Percentiles rank a stretch among this genome's conserved stretches.
Conservation (phyloP, 108 stramenopile genomes). For the Halocafeteria seosinensis region DNA sequence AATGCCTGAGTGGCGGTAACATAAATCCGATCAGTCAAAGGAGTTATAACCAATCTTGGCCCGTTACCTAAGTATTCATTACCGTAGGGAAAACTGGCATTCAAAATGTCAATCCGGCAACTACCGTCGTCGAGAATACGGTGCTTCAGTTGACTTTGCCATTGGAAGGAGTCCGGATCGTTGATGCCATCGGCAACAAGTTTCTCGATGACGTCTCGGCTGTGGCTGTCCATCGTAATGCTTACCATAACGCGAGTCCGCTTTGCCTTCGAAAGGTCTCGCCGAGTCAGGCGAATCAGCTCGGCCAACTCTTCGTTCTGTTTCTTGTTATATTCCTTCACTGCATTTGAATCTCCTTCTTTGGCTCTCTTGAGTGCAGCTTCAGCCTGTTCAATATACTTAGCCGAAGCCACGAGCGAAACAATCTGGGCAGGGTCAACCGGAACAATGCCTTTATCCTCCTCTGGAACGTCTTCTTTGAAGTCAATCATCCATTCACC, state of each 20-base stretch:
- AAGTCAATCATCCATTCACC: conserved; percentile 52
- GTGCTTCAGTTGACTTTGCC: conserved; percentile 66
- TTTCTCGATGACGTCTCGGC: conserved; percentile 51
- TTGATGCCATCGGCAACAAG: conserved; percentile 42
- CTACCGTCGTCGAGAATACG: background rate
- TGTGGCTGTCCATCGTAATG: conserved; percentile 63
- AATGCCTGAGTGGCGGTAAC: conserved; percentile 27
- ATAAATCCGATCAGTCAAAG: conserved; percentile 30
- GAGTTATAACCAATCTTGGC: conserved; percentile 25
- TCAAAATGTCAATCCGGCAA: conserved; percentile 26
- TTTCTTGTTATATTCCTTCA: conserved; percentile 36
- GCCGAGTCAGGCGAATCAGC: conserved; percentile 48
- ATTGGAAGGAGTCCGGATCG: conserved; percentile 40
- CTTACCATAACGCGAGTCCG: conserved; percentile 55
- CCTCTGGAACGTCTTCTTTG: too few species aligned
- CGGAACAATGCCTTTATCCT: conserved; percentile 24
- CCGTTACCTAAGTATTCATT: conserved; percentile 24
- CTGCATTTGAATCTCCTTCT: conserved; percentile 31
- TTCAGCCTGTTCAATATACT: conserved; percentile 50
- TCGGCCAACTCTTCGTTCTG: conserved; percentile 51
- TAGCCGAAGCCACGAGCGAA: conserved; percentile 42
- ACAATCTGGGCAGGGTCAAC: conserved; percentile 55
- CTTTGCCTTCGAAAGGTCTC: conserved; percentile 46
- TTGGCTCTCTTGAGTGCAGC: conserved; percentile 28
- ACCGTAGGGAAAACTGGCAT: conserved; percentile 31